Evolutionary conservation across 805 yeast species (phyloP).

Genomic region (Pichia exigua): DNA sequence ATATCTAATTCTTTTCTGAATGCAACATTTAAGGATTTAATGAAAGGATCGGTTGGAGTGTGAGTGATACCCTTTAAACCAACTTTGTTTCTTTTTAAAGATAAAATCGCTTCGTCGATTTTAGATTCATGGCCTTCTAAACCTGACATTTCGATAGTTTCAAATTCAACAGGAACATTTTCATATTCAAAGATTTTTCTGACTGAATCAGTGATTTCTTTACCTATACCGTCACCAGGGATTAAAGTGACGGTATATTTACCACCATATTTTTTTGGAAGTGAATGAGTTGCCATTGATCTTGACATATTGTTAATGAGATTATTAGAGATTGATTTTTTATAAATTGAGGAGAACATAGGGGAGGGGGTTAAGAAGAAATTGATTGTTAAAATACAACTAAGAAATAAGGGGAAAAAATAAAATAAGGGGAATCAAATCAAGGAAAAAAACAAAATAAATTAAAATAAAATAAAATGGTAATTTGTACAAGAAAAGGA

Average conservation of each 20-base stretch:
- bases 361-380: background rate
- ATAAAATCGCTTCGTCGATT: slow-evolving; percentile 78
- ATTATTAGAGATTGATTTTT: slow-evolving; percentile 11
- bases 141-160: slow-evolving; percentile 65
- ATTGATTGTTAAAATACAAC: too few relatives aligned
- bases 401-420: too few relatives aligned
- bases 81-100: slow-evolving; percentile 91
- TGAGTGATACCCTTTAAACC: slow-evolving; percentile 95
- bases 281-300: slow-evolving; percentile 28
- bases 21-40: slow-evolving; percentile 89
- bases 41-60: slow-evolving; percentile 73
- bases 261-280: slow-evolving; percentile 93
- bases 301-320: slow-evolving; percentile 15
- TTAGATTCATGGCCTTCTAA: slow-evolving; percentile 38
- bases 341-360: slow-evolving; percentile 23
- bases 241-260: slow-evolving; percentile 88
- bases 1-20: slow-evolving; percentile 93
- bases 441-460: background rate
- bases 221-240: slow-evolving; percentile 98
- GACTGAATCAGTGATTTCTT: slow-evolving; percentile 90
- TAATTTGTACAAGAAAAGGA: too few relatives aligned
- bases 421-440: background rate
- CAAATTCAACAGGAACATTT: slow-evolving; percentile 92
- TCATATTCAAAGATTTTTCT: slow-evolving; percentile 81
- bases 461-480: background rate